Evolutionary conservation across 805 yeast species (phyloP).

Genomic region (Candida oleophila): DNA sequence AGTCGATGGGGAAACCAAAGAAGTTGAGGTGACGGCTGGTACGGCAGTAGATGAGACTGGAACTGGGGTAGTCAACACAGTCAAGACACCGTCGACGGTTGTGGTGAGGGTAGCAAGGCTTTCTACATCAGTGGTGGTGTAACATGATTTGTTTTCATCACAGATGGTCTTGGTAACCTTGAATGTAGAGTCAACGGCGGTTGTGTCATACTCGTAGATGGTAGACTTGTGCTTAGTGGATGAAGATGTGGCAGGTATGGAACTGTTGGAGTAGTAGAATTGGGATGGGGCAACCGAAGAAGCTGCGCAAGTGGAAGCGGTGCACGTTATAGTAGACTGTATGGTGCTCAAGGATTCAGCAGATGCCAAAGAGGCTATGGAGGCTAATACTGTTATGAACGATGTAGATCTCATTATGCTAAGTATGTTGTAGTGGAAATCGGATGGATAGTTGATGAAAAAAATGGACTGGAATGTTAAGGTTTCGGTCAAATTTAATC

Average conservation of each 20-base stretch:
- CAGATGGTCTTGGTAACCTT: conserved; percentile 32
- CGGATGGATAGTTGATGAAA: background rate
- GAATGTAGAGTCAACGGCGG: conserved; percentile 16
- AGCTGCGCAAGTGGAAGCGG: conserved; percentile 10
- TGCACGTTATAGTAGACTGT: conserved; percentile 19
- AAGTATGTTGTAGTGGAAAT: background rate
- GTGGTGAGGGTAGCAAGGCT: conserved; percentile 34
- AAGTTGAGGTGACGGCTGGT: conserved; percentile 13
- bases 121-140: conserved; percentile 32
- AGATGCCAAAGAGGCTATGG: conserved; percentile 20
- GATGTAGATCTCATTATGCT: conserved; percentile 6
- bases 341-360: conserved; percentile 17
- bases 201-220: conserved; percentile 23
- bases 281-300: conserved; percentile 19
- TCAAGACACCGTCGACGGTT: conserved; percentile 37
- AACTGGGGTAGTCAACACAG: conserved; percentile 33
- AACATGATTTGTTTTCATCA: conserved; percentile 25
- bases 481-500: background rate
- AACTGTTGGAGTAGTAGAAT: conserved; percentile 17
- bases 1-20: background rate
- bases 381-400: conserved; percentile 9
- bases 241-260: conserved; percentile 7
- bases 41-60: conserved; percentile 18
- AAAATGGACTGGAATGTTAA: background rate
- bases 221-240: conserved; percentile 9